Evolutionary conservation across 768 basidiomycete genomes (phyloP).

Genomic region (Panaeolus cyanescens): DNA sequence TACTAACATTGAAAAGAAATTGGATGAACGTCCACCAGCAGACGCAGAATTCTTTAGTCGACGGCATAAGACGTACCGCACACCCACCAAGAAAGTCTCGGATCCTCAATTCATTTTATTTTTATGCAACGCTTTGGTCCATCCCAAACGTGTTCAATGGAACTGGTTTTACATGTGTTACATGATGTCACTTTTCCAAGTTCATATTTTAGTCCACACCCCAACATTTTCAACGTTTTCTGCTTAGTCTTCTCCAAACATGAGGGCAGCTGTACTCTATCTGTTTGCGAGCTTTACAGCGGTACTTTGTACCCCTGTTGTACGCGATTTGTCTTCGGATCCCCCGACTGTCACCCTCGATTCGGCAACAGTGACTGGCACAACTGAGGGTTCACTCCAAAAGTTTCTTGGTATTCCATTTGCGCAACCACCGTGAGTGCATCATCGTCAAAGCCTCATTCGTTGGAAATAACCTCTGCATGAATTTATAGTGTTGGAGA

Average conservation of each 20-base stretch:
- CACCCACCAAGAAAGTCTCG: neutral
- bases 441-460: neutral
- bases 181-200: neutral
- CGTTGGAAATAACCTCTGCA: neutral
- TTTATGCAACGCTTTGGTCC: neutral
- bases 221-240: neutral
- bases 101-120: too few relatives aligned
- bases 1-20: too few relatives aligned
- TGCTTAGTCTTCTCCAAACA: neutral
- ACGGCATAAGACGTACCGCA: too few relatives aligned
- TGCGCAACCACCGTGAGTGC: conserved; percentile 44
- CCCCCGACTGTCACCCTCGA: conserved; percentile 41
- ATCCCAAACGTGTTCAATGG: too few relatives aligned
- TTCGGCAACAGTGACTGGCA: conserved; percentile 44
- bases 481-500: conserved; percentile 25
- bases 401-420: conserved; percentile 53
- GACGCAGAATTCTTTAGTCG: too few relatives aligned
- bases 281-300: neutral
- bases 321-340: neutral
- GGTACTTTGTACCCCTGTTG: neutral
- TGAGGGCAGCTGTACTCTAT: neutral
- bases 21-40: too few relatives aligned
- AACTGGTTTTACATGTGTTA: neutral
- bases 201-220: neutral
- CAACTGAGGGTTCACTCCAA: conserved; percentile 29